A percentile compares a stretch with the other conserved stretches of the same genome.
These are phyloP conservation scores for Melampsora americana DNA, from an alignment of 1,284 basidiomycete genomes.

Conservation along the genomic window DNA sequence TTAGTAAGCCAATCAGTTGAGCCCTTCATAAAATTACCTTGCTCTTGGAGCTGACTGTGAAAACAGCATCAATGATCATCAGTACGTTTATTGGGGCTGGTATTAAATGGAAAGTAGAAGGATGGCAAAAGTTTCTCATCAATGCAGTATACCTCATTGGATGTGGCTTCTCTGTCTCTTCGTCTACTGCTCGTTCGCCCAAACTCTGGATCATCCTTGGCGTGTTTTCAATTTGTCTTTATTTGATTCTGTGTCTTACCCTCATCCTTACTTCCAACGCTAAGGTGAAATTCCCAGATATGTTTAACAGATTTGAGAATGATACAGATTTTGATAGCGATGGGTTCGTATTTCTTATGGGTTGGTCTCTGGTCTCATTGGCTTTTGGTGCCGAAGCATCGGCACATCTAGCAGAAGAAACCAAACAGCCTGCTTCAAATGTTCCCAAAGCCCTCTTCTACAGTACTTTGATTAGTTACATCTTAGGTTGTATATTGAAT, in stretches of 20 bases:
- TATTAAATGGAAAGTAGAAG: slow-evolving; percentile 6
- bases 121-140: slow-evolving; percentile 37
- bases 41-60: neutral
- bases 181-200: slow-evolving; percentile 31
- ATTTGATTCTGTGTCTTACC: slow-evolving; percentile 24
- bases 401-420: slow-evolving; percentile 41
- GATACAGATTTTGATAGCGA: slow-evolving; percentile 24
- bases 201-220: slow-evolving; percentile 37
- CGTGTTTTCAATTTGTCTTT: slow-evolving; percentile 17
- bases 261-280: slow-evolving; percentile 20
- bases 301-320: slow-evolving; percentile 23
- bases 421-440: slow-evolving; percentile 17
- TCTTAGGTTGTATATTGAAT: slow-evolving; percentile 31
- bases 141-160: slow-evolving; percentile 19
- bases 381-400: slow-evolving; percentile 42
- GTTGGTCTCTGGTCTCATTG: slow-evolving; percentile 30
- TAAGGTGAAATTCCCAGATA: neutral
- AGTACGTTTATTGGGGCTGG: slow-evolving; percentile 13
- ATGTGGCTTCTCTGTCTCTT: slow-evolving; percentile 22
- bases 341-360: slow-evolving; percentile 41
- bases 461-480: slow-evolving; percentile 30
- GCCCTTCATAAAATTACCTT: neutral
- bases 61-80: slow-evolving; percentile 26
- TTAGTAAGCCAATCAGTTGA: slow-evolving; percentile 24
- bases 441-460: slow-evolving; percentile 30